Conservation (phyloP, 345 rosid genomes). For the Eucalyptus melliodora region DNA sequence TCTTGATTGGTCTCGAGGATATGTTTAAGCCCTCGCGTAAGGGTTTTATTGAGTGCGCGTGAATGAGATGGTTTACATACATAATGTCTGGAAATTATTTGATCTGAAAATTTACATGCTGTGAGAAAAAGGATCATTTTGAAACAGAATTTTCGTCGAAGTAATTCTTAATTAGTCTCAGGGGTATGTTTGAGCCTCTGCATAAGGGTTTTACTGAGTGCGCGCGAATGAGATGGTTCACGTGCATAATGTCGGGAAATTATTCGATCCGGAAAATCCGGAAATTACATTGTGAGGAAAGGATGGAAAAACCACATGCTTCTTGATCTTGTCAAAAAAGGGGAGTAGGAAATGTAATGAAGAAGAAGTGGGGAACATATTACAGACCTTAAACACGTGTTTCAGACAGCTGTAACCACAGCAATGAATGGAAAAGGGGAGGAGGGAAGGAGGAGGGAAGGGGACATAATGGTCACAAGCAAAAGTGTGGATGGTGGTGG, state of each 20-base stretch:
- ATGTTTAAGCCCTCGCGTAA: background rate
- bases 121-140: background rate
- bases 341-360: background rate
- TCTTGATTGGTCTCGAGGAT: background rate
- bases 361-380: background rate
- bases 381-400: background rate
- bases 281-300: background rate
- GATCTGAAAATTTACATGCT: fast-evolving
- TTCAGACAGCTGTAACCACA: background rate
- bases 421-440: background rate
- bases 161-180: background rate
- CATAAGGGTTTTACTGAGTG: background rate
- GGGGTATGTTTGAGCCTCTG: background rate
- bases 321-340: background rate
- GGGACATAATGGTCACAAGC: background rate
- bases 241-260: background rate
- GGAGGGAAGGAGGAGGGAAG: background rate
- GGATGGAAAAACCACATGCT: background rate
- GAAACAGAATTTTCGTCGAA: background rate
- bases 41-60: background rate
- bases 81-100: background rate
- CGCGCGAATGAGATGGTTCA: background rate
- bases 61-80: background rate
- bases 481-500: background rate
- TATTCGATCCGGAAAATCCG: background rate